Percentiles rank a stretch among this genome's conserved stretches.
These are phyloP conservation scores for Ceratocystis lukuohia DNA, from an alignment of 2,329 filamentous ascomycete genomes.

Conservation along the genomic window DNA sequence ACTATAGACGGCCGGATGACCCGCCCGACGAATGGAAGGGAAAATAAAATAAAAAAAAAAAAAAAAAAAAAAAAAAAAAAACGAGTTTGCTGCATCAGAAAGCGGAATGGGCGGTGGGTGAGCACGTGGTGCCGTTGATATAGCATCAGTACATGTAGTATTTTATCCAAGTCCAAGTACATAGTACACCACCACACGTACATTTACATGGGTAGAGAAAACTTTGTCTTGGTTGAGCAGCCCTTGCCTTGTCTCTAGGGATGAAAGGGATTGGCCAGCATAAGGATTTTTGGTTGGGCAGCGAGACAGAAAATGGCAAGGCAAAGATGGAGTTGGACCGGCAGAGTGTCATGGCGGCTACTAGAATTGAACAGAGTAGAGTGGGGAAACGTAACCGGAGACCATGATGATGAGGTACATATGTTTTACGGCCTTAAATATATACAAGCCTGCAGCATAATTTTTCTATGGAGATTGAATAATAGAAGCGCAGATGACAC, in stretches of 20 bases:
- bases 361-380: too few species aligned
- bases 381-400: too few species aligned
- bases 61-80: background rate
- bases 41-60: background rate
- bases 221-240: background rate
- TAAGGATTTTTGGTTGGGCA: constrained; percentile 5
- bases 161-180: too few species aligned
- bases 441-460: too few species aligned
- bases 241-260: background rate
- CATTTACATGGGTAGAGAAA: background rate
- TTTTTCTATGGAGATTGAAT: too few species aligned
- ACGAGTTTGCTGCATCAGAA: background rate
- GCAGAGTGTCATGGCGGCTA: background rate
- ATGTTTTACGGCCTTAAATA: too few species aligned
- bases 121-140: background rate
- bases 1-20: background rate
- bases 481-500: too few species aligned
- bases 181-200: too few species aligned
- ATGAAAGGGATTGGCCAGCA: background rate
- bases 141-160: background rate
- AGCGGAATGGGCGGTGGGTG: background rate
- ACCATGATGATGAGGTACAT: too few species aligned
- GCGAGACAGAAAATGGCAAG: background rate
- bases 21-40: background rate
- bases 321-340: background rate